phyloP scores from a whole-genome alignment of 345 rosid species.

The Eucalyptus sp. region DNA sequence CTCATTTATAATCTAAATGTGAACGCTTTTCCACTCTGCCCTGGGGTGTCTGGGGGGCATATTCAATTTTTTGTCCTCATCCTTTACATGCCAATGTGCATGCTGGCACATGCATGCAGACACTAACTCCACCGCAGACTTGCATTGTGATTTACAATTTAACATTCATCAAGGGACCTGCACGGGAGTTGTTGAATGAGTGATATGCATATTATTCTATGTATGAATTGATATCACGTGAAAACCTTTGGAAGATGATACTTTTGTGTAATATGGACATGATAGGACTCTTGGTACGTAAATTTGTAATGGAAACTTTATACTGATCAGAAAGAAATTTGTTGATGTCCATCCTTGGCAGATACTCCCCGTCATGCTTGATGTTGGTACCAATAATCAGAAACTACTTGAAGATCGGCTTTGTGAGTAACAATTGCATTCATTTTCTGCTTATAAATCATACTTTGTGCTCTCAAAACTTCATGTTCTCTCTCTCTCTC shows the following conservation, averaged over 20 bases:
- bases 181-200: not conserved
- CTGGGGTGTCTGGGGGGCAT: not conserved
- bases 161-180: not conserved
- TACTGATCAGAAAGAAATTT: not conserved
- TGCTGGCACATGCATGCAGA: not conserved
- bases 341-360: constrained; percentile 8
- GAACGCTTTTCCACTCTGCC: not conserved
- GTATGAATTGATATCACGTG: not conserved
- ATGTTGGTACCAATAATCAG: constrained; percentile 92
- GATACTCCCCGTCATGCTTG: constrained; percentile 94
- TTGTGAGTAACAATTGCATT: constrained; percentile 39
- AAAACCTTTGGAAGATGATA: not conserved
- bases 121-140: not conserved
- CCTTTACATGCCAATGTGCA: not conserved
- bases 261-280: not conserved
- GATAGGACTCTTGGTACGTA: not conserved
- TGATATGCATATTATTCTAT: not conserved
- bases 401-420: constrained; percentile 78
- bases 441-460: not conserved
- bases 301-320: not conserved
- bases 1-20: not conserved
- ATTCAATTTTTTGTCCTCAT: not conserved
- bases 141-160: not conserved
- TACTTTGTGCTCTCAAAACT: not conserved
- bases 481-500: not conserved